These are phyloP conservation scores for Lasiosphaeriaceae sp. DNA, from an alignment of 495 filamentous ascomycete species.

Conservation along the genomic window DNA sequence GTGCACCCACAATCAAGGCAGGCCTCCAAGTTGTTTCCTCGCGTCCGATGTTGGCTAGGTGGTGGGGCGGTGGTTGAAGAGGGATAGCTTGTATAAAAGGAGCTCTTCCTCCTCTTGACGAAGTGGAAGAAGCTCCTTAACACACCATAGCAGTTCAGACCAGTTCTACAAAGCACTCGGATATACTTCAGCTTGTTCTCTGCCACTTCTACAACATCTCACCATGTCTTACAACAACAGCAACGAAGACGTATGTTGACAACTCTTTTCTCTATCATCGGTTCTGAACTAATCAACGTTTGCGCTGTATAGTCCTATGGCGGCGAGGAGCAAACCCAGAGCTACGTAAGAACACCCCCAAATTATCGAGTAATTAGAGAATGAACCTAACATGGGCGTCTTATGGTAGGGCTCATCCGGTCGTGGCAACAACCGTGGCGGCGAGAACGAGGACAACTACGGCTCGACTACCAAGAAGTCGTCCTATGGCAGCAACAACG, in stretches of 20 bases:
- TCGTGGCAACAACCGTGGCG: conserved; percentile 16
- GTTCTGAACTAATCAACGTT: neutral
- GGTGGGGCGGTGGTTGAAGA: neutral
- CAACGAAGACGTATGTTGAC: conserved; percentile 4
- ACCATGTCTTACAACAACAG: conserved; percentile 15
- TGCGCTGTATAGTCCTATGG: conserved; percentile 1
- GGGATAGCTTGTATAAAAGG: neutral
- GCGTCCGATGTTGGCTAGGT: too few relatives aligned
- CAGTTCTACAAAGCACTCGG: too few relatives aligned
- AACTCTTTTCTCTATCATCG: too few relatives aligned
- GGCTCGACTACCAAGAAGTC: neutral
- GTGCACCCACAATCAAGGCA: neutral
- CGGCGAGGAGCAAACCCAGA: conserved; percentile 9
- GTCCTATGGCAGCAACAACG: conserved; percentile 17
- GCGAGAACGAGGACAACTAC: neutral
- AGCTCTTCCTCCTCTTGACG: neutral
- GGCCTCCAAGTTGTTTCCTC: neutral
- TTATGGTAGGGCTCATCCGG: neutral
- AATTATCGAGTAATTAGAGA: neutral
- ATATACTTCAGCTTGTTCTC: neutral
- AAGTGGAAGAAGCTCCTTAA: neutral
- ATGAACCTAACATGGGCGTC: neutral
- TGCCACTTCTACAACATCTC: neutral
- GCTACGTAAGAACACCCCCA: conserved; percentile 1
- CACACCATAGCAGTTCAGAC: neutral